These are phyloP conservation scores for Penicillium crystallinum DNA, from an alignment of 495 filamentous ascomycete species.

Conservation along the genomic window DNA sequence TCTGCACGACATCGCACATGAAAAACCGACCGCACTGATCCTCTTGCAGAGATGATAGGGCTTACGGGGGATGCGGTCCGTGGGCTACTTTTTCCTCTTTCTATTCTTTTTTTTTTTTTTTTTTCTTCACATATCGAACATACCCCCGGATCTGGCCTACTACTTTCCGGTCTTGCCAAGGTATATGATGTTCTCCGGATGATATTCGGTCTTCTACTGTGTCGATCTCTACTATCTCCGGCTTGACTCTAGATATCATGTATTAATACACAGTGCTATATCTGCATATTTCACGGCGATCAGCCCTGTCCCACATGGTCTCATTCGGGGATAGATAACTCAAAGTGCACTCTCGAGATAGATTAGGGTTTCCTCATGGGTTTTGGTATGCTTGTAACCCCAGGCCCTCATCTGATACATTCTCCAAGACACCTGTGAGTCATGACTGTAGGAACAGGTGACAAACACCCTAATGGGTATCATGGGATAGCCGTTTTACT, in stretches of 20 bases:
- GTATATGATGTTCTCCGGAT: conserved; percentile 14
- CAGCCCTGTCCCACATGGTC: conserved; percentile 15
- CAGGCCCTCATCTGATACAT: conserved; percentile 41
- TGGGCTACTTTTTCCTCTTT: not conserved
- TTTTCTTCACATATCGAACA: not conserved
- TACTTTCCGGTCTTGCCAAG: not conserved
- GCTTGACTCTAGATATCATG: not conserved
- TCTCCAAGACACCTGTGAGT: conserved; percentile 29
- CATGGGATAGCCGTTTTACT: conserved; percentile 26
- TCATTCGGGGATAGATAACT: conserved; percentile 19
- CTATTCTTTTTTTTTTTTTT: not conserved
- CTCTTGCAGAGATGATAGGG: conserved; percentile 13
- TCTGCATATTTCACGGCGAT: conserved; percentile 17
- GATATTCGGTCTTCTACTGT: conserved; percentile 5
- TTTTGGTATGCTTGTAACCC: conserved; percentile 23
- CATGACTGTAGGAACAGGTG: conserved; percentile 37
- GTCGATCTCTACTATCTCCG: conserved; percentile 18
- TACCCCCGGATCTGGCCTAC: not conserved
- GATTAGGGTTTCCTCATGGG: conserved; percentile 17
- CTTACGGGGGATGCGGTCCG: conserved; percentile 8
- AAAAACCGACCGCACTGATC: conserved; percentile 14
- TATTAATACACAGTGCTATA: not conserved
- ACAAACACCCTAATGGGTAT: conserved; percentile 30
- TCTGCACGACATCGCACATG: conserved; percentile 26
- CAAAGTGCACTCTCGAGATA: conserved; percentile 1